These are phyloP conservation scores for Trichoderma sp. DNA, from an alignment of 2,329 filamentous ascomycete genomes.

Conservation along the genomic window DNA sequence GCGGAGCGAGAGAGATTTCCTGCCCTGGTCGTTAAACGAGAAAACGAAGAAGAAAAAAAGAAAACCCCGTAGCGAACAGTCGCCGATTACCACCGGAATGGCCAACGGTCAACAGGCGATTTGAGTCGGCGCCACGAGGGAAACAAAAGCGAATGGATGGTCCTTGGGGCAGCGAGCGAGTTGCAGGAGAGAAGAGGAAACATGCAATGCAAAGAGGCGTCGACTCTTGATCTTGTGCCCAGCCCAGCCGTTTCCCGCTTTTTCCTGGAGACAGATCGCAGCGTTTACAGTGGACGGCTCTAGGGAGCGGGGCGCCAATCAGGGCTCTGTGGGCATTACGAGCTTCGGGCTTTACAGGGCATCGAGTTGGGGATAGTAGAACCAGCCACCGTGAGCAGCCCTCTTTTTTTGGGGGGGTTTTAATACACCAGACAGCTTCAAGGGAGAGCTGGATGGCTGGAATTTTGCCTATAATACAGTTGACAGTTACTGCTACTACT, in stretches of 20 bases:
- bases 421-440: background rate
- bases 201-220: background rate
- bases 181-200: background rate
- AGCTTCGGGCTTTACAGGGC: background rate
- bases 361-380: background rate
- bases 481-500: background rate
- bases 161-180: background rate
- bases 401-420: background rate
- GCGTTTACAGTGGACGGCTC: background rate
- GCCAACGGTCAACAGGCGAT: background rate
- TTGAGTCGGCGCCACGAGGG: background rate
- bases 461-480: background rate
- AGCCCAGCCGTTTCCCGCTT: background rate
- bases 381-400: conserved; percentile 1
- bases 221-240: background rate
- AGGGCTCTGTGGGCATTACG: background rate
- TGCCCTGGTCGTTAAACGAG: background rate
- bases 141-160: conserved; percentile 5
- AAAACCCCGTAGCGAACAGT: background rate
- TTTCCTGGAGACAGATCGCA: conserved; percentile 7
- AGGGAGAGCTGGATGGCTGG: background rate
- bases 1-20: conserved; percentile 9
- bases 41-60: background rate
- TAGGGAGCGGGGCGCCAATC: background rate
- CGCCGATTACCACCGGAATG: background rate